A percentile compares a stretch with the other conserved stretches of the same genome.
phyloP scores from a whole-genome alignment of 768 basidiomycete species.

The Suillus occidentalis region DNA sequence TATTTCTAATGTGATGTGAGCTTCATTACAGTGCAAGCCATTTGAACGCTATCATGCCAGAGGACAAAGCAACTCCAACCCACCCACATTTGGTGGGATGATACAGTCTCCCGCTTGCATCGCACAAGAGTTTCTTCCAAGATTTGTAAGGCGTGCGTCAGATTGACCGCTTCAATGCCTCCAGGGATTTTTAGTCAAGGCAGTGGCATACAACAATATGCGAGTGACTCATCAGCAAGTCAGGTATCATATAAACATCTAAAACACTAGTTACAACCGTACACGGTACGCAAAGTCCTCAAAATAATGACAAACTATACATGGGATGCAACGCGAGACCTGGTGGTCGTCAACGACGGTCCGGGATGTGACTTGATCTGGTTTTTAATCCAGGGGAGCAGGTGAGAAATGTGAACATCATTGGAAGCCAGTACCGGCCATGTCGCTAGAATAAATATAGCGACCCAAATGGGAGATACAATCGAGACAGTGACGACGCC shows the following conservation, averaged over 20 bases:
- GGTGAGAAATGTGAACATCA: neutral
- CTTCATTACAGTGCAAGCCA: neutral
- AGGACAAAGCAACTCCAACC: no score
- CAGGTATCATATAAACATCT: neutral
- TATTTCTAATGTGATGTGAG: neutral
- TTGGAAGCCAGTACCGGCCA: slow-evolving; percentile 30
- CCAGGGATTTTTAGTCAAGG: neutral
- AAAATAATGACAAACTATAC: neutral
- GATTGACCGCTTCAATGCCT: neutral
- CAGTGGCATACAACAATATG: neutral
- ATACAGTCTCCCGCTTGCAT: neutral
- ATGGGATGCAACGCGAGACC: neutral
- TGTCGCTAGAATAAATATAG: neutral
- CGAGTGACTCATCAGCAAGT: neutral
- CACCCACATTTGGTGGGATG: neutral
- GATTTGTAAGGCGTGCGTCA: neutral
- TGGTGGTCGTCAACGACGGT: neutral
- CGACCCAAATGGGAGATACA: slow-evolving; percentile 8
- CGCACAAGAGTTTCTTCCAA: neutral
- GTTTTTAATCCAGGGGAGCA: neutral
- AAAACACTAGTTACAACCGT: neutral
- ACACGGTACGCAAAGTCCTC: neutral
- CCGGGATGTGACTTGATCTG: neutral
- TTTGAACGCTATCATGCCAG: neutral
- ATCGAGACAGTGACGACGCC: neutral